phyloP scores from a whole-genome alignment of 768 basidiomycete species.

The Mycena chlorophos region DNA sequence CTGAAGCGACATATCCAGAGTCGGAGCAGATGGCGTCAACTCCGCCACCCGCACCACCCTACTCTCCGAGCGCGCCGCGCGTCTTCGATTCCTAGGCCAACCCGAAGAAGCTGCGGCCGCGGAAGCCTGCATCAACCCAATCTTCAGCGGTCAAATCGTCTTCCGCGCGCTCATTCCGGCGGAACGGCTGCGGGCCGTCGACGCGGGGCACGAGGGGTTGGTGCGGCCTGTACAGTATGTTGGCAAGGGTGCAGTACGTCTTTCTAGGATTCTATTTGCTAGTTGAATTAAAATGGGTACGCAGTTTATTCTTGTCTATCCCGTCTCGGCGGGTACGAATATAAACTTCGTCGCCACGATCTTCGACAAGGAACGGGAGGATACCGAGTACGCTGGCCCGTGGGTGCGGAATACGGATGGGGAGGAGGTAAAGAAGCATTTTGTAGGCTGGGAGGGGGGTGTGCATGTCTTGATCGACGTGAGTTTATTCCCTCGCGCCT shows the following conservation, averaged over 20 bases:
- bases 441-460: conserved; percentile 59
- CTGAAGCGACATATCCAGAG: conserved; percentile 15
- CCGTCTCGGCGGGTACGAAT: conserved; percentile 55
- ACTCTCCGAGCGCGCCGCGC: conserved; percentile 37
- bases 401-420: conserved; percentile 52
- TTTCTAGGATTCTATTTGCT: background rate
- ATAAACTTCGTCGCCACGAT: conserved; percentile 66
- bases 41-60: conserved; percentile 33
- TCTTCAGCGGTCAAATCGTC: conserved; percentile 59
- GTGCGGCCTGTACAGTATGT: conserved; percentile 55
- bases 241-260: conserved; percentile 48
- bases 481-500: conserved; percentile 13
- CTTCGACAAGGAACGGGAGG: conserved; percentile 50
- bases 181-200: conserved; percentile 42
- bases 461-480: conserved; percentile 58
- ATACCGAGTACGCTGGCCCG: conserved; percentile 47
- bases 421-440: conserved; percentile 46
- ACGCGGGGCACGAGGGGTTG: conserved; percentile 50
- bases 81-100: conserved; percentile 36
- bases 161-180: conserved; percentile 62
- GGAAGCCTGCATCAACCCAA: conserved; percentile 47
- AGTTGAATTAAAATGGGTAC: background rate
- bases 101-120: conserved; percentile 41
- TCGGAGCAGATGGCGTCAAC: conserved; percentile 27
- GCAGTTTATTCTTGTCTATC: conserved; percentile 64